Base-by-base conservation (phyloP, 1,284 basidiomycete species). In the Ustanciosporium gigantosporum region DNA sequence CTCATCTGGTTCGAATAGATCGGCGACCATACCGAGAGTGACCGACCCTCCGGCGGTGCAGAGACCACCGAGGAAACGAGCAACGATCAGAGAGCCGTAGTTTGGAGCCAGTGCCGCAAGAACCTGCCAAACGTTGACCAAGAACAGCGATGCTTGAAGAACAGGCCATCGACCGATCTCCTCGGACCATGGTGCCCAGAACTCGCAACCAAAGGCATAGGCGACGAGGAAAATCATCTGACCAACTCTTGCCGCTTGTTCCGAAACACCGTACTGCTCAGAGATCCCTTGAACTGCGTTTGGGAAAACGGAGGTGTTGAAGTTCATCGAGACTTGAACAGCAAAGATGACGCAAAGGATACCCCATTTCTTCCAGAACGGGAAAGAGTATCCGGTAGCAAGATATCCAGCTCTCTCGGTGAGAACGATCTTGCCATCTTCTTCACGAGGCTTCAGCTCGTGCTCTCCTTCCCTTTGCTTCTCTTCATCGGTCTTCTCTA, bases 1-100 rank as follows among this genome's bases (percentile, higher is more conserved):
- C 38, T 68, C 66, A 23, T 79, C 74, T 13, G 73, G 46, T 24
- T 75, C 73, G 46, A 52, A 79, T 31, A 79, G 34, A 34, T 79
- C 78, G n/a, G 78, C 77, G 15, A 76, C 78, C 73, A 81, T 79
- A 22, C 79, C 80, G 1, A 81, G 66, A 2, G 80, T 81, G 27
- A 81, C 80, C 19, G 77, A 79, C 6, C 80, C 80, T 19, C 80
- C 74, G 4, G 78, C 78, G 4, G 73, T 73, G 36, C 43, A 74
- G n/a, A 79, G 57, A 64, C 78, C 78, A 29, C 76, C 78, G 16
- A 79, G 55, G 41, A 70, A 69, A 25, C 78, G 61, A 11, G 68
- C 71, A n/a, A 73, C 71, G 23, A 79, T 60, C 23, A 79, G 37
- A 15, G 70, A 66, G 17, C 47, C 67, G 29, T 68, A 79, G 51